phyloP scores from a whole-genome alignment of 108 stramenopile genomes.

The Stephanodiscus triporus region DNA sequence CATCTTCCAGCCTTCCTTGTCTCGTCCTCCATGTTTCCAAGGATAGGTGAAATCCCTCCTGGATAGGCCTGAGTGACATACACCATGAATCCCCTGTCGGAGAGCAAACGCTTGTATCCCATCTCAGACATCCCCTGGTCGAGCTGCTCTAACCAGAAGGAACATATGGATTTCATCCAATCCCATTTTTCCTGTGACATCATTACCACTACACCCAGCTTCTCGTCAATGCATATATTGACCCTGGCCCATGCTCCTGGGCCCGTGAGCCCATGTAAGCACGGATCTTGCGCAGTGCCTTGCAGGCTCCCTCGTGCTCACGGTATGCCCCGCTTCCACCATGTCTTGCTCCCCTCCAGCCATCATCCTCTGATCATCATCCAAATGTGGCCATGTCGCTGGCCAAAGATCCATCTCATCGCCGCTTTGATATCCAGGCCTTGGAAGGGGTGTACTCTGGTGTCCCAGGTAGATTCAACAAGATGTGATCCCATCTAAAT shows the following conservation, averaged over 20 bases:
- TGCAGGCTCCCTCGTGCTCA: slow-evolving; percentile 26
- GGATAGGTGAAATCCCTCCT: background rate
- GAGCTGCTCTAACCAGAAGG: background rate
- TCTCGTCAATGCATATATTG: slow-evolving; percentile 22
- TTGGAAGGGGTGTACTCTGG: background rate
- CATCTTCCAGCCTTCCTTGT: background rate
- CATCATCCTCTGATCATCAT: slow-evolving; percentile 41
- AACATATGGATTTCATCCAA: background rate
- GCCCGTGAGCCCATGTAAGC: background rate
- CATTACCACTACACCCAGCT: slow-evolving; percentile 24
- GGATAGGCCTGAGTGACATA: background rate
- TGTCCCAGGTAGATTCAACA: slow-evolving; percentile 36
- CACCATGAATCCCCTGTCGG: background rate
- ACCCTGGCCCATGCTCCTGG: slow-evolving; percentile 6
- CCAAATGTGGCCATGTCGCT: slow-evolving; percentile 7
- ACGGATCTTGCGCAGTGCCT: slow-evolving; percentile 46
- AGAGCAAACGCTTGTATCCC: background rate
- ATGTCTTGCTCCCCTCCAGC: slow-evolving; percentile 4
- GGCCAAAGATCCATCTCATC: slow-evolving; percentile 22
- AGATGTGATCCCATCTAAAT: slow-evolving; percentile 28
- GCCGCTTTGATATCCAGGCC: slow-evolving; percentile 47
- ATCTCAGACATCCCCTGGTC: background rate
- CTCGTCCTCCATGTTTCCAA: background rate
- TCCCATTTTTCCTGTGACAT: background rate
- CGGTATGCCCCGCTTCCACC: slow-evolving; percentile 6